phyloP scores from a whole-genome alignment of 148 eudicot genomes.

The Rhododendron kiyosumense region DNA sequence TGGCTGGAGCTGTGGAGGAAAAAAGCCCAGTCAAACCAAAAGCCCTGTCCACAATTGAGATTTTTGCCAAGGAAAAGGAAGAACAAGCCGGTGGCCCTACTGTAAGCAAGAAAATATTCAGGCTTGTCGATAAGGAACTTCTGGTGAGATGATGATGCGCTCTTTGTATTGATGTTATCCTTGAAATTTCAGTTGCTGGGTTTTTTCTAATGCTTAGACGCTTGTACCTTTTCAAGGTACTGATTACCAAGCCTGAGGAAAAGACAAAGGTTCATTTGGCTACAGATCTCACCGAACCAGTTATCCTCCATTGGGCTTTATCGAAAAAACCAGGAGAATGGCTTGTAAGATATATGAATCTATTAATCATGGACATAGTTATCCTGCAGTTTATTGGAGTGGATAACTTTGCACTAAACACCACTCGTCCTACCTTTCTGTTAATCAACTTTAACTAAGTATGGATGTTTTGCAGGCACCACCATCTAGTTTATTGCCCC shows the following conservation, averaged over 20 bases:
- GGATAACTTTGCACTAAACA: neutral
- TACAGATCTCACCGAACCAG: conserved; percentile 64
- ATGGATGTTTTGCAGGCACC: conserved; percentile 53
- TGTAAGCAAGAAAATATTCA: conserved; percentile 49
- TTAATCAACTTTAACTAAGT: neutral
- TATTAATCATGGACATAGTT: neutral
- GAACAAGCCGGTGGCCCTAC: conserved; percentile 35
- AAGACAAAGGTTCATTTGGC: conserved; percentile 57
- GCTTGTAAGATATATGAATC: conserved; percentile 46
- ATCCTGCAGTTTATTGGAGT: neutral
- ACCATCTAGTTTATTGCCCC: conserved; percentile 59
- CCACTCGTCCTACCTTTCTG: neutral
- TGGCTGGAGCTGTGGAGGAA: conserved; percentile 23
- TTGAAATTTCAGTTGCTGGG: neutral
- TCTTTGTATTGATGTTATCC: neutral
- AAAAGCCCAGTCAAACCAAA: conserved; percentile 35
- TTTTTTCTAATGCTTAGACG: neutral
- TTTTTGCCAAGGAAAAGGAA: conserved; percentile 54
- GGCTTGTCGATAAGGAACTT: conserved; percentile 66
- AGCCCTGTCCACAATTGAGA: conserved; percentile 54
- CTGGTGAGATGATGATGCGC: conserved; percentile 49
- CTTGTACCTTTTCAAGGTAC: conserved; percentile 43
- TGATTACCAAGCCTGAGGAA: conserved; percentile 55
- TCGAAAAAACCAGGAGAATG: conserved; percentile 74
- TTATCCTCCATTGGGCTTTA: conserved; percentile 89